phyloP scores from a whole-genome alignment of 2,329 filamentous ascomycete species.

The Diplodia mutila region DNA sequence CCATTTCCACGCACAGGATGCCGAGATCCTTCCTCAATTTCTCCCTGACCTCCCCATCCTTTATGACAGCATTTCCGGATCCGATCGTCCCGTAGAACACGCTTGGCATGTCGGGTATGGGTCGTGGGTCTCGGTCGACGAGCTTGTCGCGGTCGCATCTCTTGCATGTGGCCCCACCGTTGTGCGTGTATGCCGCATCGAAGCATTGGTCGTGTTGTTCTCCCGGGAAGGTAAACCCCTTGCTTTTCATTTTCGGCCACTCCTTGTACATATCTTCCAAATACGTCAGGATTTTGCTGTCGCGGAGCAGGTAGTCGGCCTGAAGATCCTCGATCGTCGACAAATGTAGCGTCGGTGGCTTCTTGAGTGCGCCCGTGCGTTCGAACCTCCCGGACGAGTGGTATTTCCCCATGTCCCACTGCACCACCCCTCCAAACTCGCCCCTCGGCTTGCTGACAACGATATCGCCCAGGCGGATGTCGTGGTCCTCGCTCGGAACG shows the following conservation, averaged over 20 bases:
- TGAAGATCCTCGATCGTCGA: not conserved
- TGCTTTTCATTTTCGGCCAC: not conserved
- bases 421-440: conserved; percentile 32
- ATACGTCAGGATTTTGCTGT: not conserved
- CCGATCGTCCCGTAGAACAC: conserved; percentile 35
- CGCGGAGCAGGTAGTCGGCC: not conserved
- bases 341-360: not conserved
- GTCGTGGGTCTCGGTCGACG: not conserved
- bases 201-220: not conserved
- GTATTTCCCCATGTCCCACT: conserved; percentile 36
- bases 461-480: conserved; percentile 36
- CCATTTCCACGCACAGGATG: conserved; percentile 7
- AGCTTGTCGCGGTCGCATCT: not conserved
- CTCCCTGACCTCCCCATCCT: conserved; percentile 25
- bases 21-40: not conserved
- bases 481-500: conserved; percentile 35
- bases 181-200: not conserved
- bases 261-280: not conserved
- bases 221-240: not conserved
- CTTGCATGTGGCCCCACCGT: not conserved
- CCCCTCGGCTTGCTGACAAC: conserved; percentile 33
- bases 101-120: not conserved
- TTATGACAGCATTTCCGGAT: conserved; percentile 32
- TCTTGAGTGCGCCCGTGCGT: not conserved
- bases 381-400: not conserved